These are phyloP conservation scores for Zygoascus biomembranicola DNA, from an alignment of 805 yeast genomes.

Conservation along the genomic window DNA sequence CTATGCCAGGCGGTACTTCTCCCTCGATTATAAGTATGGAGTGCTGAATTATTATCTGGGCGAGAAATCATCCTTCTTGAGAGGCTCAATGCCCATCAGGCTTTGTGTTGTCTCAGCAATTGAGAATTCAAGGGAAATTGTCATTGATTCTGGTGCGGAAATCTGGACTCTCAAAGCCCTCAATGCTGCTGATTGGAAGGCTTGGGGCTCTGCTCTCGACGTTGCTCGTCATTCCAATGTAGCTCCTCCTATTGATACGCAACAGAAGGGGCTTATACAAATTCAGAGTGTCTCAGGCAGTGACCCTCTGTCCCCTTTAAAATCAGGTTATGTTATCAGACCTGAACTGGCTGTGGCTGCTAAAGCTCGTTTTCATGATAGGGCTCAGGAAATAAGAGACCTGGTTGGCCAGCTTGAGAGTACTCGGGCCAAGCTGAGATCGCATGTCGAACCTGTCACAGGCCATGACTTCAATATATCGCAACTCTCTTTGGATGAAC, in stretches of 20 bases:
- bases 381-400: background rate
- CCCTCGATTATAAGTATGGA: slow-evolving; percentile 73
- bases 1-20: slow-evolving; percentile 75
- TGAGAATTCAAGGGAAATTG: slow-evolving; percentile 55
- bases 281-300: background rate
- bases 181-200: slow-evolving; percentile 54
- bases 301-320: background rate
- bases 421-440: background rate
- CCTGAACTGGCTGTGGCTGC: background rate
- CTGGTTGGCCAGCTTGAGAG: background rate
- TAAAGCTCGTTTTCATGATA: background rate
- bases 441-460: background rate
- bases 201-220: slow-evolving; percentile 79
- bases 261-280: background rate
- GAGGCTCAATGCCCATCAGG: slow-evolving; percentile 88
- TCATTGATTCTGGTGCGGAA: slow-evolving; percentile 91
- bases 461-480: slow-evolving; percentile 1
- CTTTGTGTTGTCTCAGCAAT: slow-evolving; percentile 79
- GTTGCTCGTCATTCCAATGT: slow-evolving; percentile 2
- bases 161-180: slow-evolving; percentile 80
- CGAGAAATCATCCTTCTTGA: slow-evolving; percentile 57
- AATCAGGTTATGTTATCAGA: background rate
- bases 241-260: background rate
- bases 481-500: slow-evolving; percentile 4
- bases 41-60: slow-evolving; percentile 73